These are phyloP conservation scores for Claviceps sp. DNA, from an alignment of 2,329 filamentous ascomycete species.

Conservation along the genomic window DNA sequence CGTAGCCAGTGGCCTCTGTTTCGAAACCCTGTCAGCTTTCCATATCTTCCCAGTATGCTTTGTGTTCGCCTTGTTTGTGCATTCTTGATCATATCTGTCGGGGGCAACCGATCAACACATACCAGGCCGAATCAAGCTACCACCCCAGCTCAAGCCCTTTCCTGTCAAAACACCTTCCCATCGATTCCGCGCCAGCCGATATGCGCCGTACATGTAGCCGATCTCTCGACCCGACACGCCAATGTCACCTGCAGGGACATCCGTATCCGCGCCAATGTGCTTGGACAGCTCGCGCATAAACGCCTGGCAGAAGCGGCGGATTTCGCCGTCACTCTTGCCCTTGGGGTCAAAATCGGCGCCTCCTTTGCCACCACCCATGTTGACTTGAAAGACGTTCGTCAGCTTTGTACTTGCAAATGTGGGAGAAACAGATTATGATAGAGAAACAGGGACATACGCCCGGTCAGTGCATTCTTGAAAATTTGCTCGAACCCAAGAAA, in stretches of 20 bases:
- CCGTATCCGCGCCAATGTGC: conserved; percentile 92
- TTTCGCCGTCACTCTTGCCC: conserved; percentile 94
- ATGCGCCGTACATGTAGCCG: conserved; percentile 88
- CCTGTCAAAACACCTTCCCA: conserved; percentile 96
- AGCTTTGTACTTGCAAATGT: background rate
- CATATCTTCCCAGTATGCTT: no score
- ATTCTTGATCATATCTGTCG: no score
- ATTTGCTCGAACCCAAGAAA: conserved; percentile 99
- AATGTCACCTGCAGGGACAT: conserved; percentile 94
- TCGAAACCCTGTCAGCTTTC: conserved; percentile 2
- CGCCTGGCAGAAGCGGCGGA: conserved; percentile 86
- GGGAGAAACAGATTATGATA: background rate
- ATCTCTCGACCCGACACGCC: conserved; percentile 87
- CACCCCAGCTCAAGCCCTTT: conserved; percentile 89
- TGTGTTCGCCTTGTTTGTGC: background rate
- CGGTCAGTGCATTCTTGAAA: conserved; percentile 98
- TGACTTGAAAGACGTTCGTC: conserved; percentile 18
- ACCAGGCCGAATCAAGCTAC: conserved; percentile 75
- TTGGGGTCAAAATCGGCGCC: conserved; percentile 98
- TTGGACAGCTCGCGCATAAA: conserved; percentile 95
- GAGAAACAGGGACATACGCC: conserved; percentile 44
- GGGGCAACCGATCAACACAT: conserved; percentile 11
- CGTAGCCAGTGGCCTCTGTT: conserved; percentile 84
- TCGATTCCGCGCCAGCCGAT: conserved; percentile 74
- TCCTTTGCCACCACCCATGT: conserved; percentile 93